Base-by-base conservation (phyloP, 75 land plant species). In the Chamaecyparis obtusa region DNA sequence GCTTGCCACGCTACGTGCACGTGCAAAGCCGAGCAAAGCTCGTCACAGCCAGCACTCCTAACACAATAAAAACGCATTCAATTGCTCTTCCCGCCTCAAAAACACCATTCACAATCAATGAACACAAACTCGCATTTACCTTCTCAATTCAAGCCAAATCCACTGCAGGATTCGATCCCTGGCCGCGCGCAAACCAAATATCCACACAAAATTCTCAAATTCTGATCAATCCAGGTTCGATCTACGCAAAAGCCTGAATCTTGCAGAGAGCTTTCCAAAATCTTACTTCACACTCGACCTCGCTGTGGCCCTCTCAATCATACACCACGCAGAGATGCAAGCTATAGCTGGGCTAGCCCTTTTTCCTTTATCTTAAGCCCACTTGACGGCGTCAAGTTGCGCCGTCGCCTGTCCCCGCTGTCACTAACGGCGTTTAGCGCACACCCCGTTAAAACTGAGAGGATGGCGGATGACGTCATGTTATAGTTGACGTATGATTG, bases 401-500 rank as follows among this genome's bases (percentile, higher is more conserved):
- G 69, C 69, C 69, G 69, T 64, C 83, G 83, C 49, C 49, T n/a
- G 83, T 43, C 48, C 21, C 3, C 33, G 83, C 0, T 81, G 14
- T 41, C 15, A n/a, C 43, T 46, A 46, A 81, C 83, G 83, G 32
- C 83, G 83, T 21, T 44, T 46, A 15, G 49, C 83, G 10, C 43
- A 80, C 83, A 27, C 49, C 83, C 21, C 44, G 43, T 15, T 32
- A 4, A 21, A 16, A 71, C 9, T 71, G 0, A 33, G n/a, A 72
- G 13, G 16, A 11, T 33, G 76, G 35, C 75, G 75, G 51, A 32
- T 81, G 83, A 81, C 83, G 51, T 81, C 83, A 81, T 81, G 83
- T 43, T 13, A 44, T 43, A 41, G 83, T 81, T 81, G 83, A 81
- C 83, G 83, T 81, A 44, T 46, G 83, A 33, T 46, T 8, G 81